Base-by-base conservation (phyloP, 352 stramenopile species). In the Thraustotheca clavata region DNA sequence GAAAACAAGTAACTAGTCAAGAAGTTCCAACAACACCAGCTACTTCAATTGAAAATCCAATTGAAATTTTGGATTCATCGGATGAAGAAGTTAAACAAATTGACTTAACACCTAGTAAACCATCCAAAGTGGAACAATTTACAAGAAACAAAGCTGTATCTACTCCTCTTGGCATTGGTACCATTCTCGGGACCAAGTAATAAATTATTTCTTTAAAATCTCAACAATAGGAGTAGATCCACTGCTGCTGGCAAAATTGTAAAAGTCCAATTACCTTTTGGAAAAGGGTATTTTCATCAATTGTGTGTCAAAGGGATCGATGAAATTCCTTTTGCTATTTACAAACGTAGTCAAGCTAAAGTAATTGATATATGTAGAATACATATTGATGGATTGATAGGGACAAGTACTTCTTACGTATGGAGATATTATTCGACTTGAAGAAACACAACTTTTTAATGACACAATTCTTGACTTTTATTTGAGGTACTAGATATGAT, bases 401-500 rank as follows among this genome's bases (percentile, higher is more conserved):
- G 55, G 55, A 3, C 39, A 33, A 24, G 55, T 63, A 26, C 26
- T 63, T 14, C 24, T 63, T 4, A 63, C 55, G 9, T 63, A 63
- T 41, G 55, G 55, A 38, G 55, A 63, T 41, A 55, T 39, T 11
- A 41, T 20, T 11, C 55, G 55, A n/a, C 55, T 63, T 11, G 26
- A 35, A 4, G 55, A 39, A 7, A 22, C 31, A 5, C 32, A 41
- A 6, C 38, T 63, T 29, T 35, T 63, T 7, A 63, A 63, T 32
- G 55, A 63, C 20, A 40, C 35, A 8, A 39, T 63, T 18, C 18
- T 63, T 7, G 55, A 63, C 5, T 63, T 63, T 35, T 63, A 63
- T 41, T 20, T 63, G 4, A 63, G 55, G 55, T 63, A 20, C 12
- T 59, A 29, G 16, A 40, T 40, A 59, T 32, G 16, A 43, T 32